phyloP scores from a whole-genome alignment of 306 rosid genomes.

The Urtica urens region DNA sequence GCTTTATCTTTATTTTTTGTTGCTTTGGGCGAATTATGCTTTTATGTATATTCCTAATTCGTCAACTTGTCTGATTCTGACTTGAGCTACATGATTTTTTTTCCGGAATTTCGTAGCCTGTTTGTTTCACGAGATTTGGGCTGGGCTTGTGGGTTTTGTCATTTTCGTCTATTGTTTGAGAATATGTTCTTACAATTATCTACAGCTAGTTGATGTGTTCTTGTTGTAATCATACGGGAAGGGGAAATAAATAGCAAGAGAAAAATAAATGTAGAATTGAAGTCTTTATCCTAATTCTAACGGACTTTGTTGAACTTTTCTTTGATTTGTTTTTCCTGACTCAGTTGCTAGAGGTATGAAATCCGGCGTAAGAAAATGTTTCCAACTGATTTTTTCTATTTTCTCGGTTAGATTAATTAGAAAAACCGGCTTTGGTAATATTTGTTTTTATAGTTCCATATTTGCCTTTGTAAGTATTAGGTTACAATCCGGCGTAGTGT shows the following conservation, averaged over 20 bases:
- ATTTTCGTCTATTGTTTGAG: not conserved
- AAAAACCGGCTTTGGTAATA: no score
- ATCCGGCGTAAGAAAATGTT: no score
- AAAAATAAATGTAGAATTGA: no score
- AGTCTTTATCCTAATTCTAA: no score
- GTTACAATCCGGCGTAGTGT: no score
- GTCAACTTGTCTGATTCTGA: slow-evolving; percentile 3
- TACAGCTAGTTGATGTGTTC: not conserved
- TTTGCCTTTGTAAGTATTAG: no score
- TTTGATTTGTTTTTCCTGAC: no score
- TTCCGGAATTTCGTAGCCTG: slow-evolving; percentile 23
- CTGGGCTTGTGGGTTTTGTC: not conserved
- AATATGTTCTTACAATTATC: slow-evolving; percentile 9
- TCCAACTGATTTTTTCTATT: no score
- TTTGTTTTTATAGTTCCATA: no score
- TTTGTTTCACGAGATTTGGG: slow-evolving; percentile 15
- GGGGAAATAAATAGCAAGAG: not conserved
- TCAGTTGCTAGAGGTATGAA: no score
- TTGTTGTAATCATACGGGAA: not conserved
- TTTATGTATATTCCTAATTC: not conserved
- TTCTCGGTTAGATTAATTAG: no score
- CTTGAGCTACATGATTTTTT: slow-evolving; percentile 20
- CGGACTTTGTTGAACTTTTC: no score
- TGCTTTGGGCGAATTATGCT: not conserved
- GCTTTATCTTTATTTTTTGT: not conserved